Evolutionary conservation across 2,329 filamentous ascomycete species (phyloP), one percentile per base, ranked within the genome.

Genomic region (Aspergillus sp.): DNA sequence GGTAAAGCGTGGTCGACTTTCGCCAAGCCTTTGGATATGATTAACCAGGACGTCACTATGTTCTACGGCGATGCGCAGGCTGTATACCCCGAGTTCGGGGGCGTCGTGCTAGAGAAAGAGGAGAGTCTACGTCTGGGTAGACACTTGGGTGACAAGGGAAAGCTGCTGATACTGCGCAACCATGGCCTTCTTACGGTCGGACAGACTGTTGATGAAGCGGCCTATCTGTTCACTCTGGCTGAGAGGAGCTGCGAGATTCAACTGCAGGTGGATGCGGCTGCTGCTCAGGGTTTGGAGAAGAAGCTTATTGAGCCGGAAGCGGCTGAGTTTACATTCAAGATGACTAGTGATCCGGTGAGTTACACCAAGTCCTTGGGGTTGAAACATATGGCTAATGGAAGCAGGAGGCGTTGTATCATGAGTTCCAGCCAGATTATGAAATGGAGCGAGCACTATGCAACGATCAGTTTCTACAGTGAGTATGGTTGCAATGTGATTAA

Each of bases 111-210:
- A 39, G 82, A 78, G 2, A 80, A 80, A 21, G 84, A 84, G 59
- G 89, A 92, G 71, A 88, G 88, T 0, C 76, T 82, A 66, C 80
- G 83, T 49, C 85, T 92, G 62, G 88, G 88, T 1, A 77, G 77
- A 8, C 83, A 88, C 0, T 78, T 92, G 1, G 88, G 88, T 0
- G 13, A 32, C 2, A 73, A 79, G 1, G 89, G 82, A 15, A 85
- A 84, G 71, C 88, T 82, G 1, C 81, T 86, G 65, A 86, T 91
- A 51, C 77, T 91, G 50, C 80, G 87, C 64, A 92, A 91, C 71
- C 89, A 92, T 74, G 90, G 90, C 0, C 76, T 92, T 32, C 74
- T 92, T 53, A 90, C 88, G 0, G 88, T 90, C 0, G 90, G 90
- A 6, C 69, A 75, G 6, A 92, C 89, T 0, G 89, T 92, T 2